A percentile compares a stretch with the other conserved stretches of the same genome.
These are phyloP conservation scores for Aspergillus luchuensis DNA, from an alignment of 2,329 filamentous ascomycete genomes.

Conservation along the genomic window DNA sequence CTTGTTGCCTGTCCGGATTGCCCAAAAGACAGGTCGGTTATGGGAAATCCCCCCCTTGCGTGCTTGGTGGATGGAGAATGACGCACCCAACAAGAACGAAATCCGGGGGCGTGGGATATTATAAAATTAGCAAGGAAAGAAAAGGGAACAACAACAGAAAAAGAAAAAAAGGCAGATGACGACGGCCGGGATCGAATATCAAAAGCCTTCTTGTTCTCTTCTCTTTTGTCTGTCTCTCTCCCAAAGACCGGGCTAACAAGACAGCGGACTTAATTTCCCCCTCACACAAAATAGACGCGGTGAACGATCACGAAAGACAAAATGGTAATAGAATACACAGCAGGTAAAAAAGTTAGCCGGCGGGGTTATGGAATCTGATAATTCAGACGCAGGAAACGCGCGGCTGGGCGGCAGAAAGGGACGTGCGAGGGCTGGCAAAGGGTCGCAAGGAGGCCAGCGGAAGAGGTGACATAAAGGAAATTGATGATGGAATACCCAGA, in stretches of 20 bases:
- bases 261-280: conserved; percentile 6
- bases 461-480: conserved; percentile 46
- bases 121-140: conserved; percentile 1
- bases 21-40: conserved; percentile 6
- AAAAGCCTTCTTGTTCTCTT: background rate
- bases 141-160: background rate
- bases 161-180: too few relatives aligned
- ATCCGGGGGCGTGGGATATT: conserved; percentile 1
- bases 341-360: conserved; percentile 16
- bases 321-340: conserved; percentile 14
- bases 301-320: background rate
- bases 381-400: conserved; percentile 40
- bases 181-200: conserved; percentile 1
- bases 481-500: conserved; percentile 33
- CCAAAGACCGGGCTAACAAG: background rate
- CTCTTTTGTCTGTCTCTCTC: background rate
- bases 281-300: background rate
- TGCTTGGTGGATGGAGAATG: conserved; percentile 4
- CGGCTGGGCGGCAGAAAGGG: conserved; percentile 42
- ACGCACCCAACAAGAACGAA: background rate
- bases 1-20: background rate
- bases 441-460: conserved; percentile 21
- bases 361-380: conserved; percentile 18
- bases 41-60: conserved; percentile 17
- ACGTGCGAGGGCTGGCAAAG: conserved; percentile 38